These are phyloP conservation scores for Penicillium maclennaniae DNA, from an alignment of 495 filamentous ascomycete species.

Conservation along the genomic window DNA sequence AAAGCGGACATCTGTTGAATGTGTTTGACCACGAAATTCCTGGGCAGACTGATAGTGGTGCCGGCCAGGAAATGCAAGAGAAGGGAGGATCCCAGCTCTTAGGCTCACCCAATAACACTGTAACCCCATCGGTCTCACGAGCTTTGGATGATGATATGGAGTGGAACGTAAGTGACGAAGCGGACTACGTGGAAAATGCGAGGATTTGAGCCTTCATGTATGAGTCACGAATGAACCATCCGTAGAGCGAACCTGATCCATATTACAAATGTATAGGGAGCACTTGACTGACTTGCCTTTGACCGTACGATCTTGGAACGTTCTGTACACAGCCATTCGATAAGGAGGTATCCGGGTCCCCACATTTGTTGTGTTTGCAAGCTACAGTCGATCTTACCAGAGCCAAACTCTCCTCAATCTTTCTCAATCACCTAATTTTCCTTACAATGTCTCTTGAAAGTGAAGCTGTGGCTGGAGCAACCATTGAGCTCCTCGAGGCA, in stretches of 20 bases:
- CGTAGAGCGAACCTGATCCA: conserved; percentile 2
- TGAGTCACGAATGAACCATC: conserved; percentile 19
- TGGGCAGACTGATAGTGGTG: conserved; percentile 23
- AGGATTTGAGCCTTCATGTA: conserved; percentile 1
- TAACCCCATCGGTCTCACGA: background rate
- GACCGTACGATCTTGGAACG: background rate
- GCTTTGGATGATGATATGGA: conserved; percentile 6
- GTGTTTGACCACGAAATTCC: conserved; percentile 44
- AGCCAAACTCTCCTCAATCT: background rate
- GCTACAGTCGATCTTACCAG: background rate
- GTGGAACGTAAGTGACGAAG: conserved; percentile 11
- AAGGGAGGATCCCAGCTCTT: conserved; percentile 23
- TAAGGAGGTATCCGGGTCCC: conserved; percentile 10
- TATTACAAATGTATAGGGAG: background rate
- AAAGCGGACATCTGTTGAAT: conserved; percentile 26
- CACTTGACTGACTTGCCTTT: background rate
- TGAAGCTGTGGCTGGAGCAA: conserved; percentile 43
- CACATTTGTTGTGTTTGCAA: conserved; percentile 28
- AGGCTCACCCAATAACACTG: conserved; percentile 8
- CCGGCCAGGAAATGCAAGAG: conserved; percentile 41
- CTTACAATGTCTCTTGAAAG: conserved; percentile 35
- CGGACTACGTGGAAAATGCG: conserved; percentile 15
- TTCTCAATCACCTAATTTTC: background rate
- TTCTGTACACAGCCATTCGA: background rate
- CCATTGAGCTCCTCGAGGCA: conserved; percentile 72